A percentile compares a stretch with the other conserved stretches of the same genome.
Evolutionary conservation across 2,329 filamentous ascomycete species (phyloP).

Genomic region (Venturia aucupariae): DNA sequence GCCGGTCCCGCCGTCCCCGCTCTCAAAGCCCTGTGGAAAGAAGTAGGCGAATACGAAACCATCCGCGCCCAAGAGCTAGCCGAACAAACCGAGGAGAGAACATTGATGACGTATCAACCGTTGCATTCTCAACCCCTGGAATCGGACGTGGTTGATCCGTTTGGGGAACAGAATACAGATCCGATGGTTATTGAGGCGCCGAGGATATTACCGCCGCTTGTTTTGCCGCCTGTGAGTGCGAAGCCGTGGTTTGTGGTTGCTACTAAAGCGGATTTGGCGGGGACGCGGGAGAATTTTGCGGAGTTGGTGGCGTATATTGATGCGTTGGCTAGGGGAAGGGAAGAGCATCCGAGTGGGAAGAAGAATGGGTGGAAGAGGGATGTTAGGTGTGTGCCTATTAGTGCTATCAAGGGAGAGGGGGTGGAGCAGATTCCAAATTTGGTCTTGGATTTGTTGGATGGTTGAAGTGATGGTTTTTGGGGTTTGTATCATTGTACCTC

Average conservation of each 20-base stretch:
- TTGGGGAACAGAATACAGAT: slow-evolving; percentile 8
- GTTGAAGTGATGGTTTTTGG: neutral
- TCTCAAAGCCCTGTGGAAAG: slow-evolving; percentile 76
- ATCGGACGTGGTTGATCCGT: neutral
- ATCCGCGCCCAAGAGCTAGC: slow-evolving; percentile 64
- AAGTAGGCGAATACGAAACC: slow-evolving; percentile 82
- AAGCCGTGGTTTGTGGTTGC: slow-evolving; percentile 97
- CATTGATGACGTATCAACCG: slow-evolving; percentile 45
- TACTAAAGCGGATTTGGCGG: slow-evolving; percentile 79
- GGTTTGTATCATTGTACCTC: too few relatives aligned
- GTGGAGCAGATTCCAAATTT: slow-evolving; percentile 66
- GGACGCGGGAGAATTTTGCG: slow-evolving; percentile 69
- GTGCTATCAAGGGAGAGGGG: slow-evolving; percentile 79
- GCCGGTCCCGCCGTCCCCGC: slow-evolving; percentile 70
- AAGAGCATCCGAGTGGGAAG: slow-evolving; percentile 63
- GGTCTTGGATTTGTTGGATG: slow-evolving; percentile 54
- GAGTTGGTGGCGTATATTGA: slow-evolving; percentile 62
- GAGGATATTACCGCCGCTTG: slow-evolving; percentile 35
- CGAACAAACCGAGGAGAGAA: slow-evolving; percentile 51
- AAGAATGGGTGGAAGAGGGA: slow-evolving; percentile 52
- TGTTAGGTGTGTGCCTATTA: slow-evolving; percentile 67
- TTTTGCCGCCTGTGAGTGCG: slow-evolving; percentile 64
- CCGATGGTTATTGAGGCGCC: neutral
- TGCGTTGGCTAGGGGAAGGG: slow-evolving; percentile 50
- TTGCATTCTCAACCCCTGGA: slow-evolving; percentile 20